Evolutionary conservation across 768 basidiomycete species (phyloP), one percentile per base, ranked within the genome.

Genomic region (Trametes maxima): DNA sequence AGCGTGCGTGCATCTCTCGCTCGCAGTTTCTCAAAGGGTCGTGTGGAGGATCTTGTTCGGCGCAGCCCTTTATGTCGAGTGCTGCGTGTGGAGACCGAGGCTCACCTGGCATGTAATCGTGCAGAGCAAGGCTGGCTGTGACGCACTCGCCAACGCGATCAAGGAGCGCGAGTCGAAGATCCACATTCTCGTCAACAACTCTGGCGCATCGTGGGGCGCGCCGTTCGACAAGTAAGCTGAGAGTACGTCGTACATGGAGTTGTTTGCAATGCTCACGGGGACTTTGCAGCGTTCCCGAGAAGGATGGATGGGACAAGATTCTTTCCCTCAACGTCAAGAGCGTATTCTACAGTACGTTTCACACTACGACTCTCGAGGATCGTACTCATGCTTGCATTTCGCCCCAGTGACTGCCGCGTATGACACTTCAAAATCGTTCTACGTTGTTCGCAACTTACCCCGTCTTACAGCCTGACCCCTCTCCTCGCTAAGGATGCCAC

Each of bases 321-420:
- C 82, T 94, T 71, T 83, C 84, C 21, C 84, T 94, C 39, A 95
- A 95, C 69, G 91, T 95, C 53, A 95, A 94, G 77, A 85, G 86
- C 60, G 78, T 90, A 44, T 94, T 91, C 67, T 95, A 93, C 75
- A 79, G 90, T 92, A 63, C 61, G 87, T 53, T 39, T 22, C 12
- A 11, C 10, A 12, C 16, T 19, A 6, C 33, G 14, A 33, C 1
- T 24, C 33, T 19, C 24, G 6, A 16, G 7, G 21, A 0, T 40
- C n/a, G 3, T 0, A 24, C 49, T 46, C 3, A 45, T 8, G 24
- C 42, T 14, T 21, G 28, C 40, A 49, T 21, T 45, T n/a, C 13
- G 21, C 16, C 61, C 11, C 63, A 86, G 85, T 85, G 77, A 86
- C 85, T 21, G 75, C 77, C 53, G 81, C 81, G 80, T 82, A 64